Percentiles rank a stretch among this genome's conserved stretches.
phyloP scores from a whole-genome alignment of 176 grass and related monocot genomes.

The Sorghum bicolor region Sorghum_bicolor_NCBIv3 NC_012876.2:7557501-7558000 shows the following conservation, averaged over 20 bases:
- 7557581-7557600: slow-evolving; percentile 18
- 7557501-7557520: no score
- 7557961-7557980: slow-evolving; percentile 63
- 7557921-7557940: slow-evolving; percentile 63
- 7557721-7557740: slow-evolving; percentile 67
- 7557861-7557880: slow-evolving; percentile 62
- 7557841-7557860: slow-evolving; percentile 61
- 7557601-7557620: slow-evolving; percentile 60
- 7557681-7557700: slow-evolving; percentile 72
- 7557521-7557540: not conserved
- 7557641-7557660: slow-evolving; percentile 47
- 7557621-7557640: slow-evolving; percentile 69
- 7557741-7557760: slow-evolving; percentile 16
- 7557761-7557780: slow-evolving; percentile 1
- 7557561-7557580: not conserved
- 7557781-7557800: not conserved
- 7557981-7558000: slow-evolving; percentile 54
- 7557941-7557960: slow-evolving; percentile 41
- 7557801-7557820: slow-evolving; percentile 19
- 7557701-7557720: slow-evolving; percentile 61
- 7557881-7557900: slow-evolving; percentile 47
- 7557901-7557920: slow-evolving; percentile 45
- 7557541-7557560: not conserved
- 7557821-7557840: slow-evolving; percentile 33
- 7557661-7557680: slow-evolving; percentile 37